These are phyloP conservation scores for Brassica cretica DNA, from an alignment of 345 rosid genomes.

Conservation along the genomic window DNA sequence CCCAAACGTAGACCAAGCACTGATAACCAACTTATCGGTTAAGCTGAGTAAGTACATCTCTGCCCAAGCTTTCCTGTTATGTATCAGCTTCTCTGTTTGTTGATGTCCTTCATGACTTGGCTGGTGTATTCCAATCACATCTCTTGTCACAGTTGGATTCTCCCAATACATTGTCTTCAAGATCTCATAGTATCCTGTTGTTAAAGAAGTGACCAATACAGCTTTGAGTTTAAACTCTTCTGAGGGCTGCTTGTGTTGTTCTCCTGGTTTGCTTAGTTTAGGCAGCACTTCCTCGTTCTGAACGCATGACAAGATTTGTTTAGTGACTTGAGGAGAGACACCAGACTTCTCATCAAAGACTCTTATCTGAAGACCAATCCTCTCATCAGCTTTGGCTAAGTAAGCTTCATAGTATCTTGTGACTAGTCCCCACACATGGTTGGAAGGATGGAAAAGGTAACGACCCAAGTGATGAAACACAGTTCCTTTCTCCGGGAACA, in stretches of 20 bases:
- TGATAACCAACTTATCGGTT: conserved; percentile 58
- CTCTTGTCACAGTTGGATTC: conserved; percentile 58
- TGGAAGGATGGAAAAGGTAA: conserved; percentile 70
- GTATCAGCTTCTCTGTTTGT: conserved; percentile 54
- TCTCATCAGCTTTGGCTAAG: conserved; percentile 66
- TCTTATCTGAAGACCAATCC: conserved; percentile 68
- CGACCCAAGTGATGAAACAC: conserved; percentile 66
- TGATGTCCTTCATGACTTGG: conserved; percentile 77
- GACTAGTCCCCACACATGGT: conserved; percentile 69
- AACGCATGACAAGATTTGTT: conserved; percentile 61
- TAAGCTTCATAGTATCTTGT: conserved; percentile 62
- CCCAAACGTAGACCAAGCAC: conserved; percentile 79
- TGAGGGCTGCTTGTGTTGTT: conserved; percentile 30
- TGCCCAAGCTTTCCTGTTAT: conserved; percentile 74
- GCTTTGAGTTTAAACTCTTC: conserved; percentile 47
- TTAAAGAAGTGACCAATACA: conserved; percentile 59
- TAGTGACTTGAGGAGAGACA: conserved; percentile 47
- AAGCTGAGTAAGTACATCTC: conserved; percentile 70
- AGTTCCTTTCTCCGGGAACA: conserved; percentile 60
- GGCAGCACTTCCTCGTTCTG: conserved; percentile 53
- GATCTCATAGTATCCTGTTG: conserved; percentile 55
- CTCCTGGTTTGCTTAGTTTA: conserved; percentile 32
- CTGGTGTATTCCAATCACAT: conserved; percentile 55
- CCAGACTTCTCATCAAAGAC: conserved; percentile 53
- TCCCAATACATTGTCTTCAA: conserved; percentile 61